Conservation (phyloP, 2,329 filamentous ascomycete species). For the Acephala macrosclerotiorum region DNA sequence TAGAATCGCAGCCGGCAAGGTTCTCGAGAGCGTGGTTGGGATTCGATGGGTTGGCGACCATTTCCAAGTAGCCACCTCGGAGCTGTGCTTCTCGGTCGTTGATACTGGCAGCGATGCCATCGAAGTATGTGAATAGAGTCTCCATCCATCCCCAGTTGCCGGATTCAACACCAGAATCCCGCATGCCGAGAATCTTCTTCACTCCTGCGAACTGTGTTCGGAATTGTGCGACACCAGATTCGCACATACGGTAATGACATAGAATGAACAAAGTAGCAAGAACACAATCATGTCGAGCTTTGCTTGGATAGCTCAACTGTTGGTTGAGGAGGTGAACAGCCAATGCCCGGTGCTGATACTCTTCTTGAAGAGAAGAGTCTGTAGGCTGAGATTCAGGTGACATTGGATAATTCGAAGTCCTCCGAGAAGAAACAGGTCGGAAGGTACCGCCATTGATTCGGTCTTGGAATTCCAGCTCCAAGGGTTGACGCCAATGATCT, state of each 20-base stretch:
- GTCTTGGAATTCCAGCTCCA: constrained; percentile 43
- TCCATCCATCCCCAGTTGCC: constrained; percentile 89
- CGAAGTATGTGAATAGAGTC: constrained; percentile 92
- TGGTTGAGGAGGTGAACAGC: constrained; percentile 85
- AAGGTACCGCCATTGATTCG: constrained; percentile 37
- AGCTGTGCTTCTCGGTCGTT: constrained; percentile 92
- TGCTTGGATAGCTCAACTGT: constrained; percentile 78
- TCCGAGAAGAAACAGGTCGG: constrained; percentile 32
- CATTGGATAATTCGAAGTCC: constrained; percentile 35
- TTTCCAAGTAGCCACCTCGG: constrained; percentile 66
- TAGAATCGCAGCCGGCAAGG: constrained; percentile 84
- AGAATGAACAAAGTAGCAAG: constrained; percentile 87
- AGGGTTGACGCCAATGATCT: constrained; percentile 53
- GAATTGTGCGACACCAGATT: constrained; percentile 92
- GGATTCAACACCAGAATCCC: constrained; percentile 65
- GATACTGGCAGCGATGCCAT: constrained; percentile 89
- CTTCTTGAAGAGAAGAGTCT: constrained; percentile 72
- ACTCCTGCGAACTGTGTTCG: constrained; percentile 93
- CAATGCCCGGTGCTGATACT: constrained; percentile 80
- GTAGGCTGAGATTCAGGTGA: constrained; percentile 54
- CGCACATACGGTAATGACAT: constrained; percentile 92
- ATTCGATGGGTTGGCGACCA: constrained; percentile 69
- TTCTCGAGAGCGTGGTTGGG: constrained; percentile 71
- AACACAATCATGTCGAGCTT: constrained; percentile 84
- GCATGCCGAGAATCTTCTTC: constrained; percentile 84